phyloP scores from a whole-genome alignment of 306 rosid genomes.

The Sesbania bispinosa region DNA sequence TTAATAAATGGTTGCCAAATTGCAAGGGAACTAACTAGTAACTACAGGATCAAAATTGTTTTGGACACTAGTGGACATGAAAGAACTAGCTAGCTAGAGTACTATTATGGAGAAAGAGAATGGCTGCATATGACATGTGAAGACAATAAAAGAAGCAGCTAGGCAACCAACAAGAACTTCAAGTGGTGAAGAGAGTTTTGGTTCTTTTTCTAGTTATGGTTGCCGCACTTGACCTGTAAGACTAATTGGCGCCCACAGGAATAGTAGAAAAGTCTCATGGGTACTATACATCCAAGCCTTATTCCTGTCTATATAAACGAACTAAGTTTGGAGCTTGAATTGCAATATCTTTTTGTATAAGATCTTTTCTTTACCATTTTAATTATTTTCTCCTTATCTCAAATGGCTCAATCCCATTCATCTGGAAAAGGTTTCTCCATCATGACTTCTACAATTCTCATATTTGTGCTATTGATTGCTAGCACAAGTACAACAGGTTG shows the following conservation, averaged over 20 bases:
- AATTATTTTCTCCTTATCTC: not conserved
- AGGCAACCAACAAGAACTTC: not conserved
- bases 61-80: too few species aligned
- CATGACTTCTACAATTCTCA: conserved; percentile 23
- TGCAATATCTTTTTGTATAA: not conserved
- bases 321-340: not conserved
- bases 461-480: conserved; percentile 16
- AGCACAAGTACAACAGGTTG: conserved; percentile 24
- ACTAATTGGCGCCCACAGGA: not conserved
- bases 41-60: too few species aligned
- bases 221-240: not conserved
- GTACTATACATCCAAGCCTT: too few species aligned
- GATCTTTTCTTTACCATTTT: not conserved
- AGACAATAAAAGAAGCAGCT: too few species aligned
- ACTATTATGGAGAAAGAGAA: too few species aligned
- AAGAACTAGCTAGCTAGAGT: too few species aligned
- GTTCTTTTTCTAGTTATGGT: not conserved
- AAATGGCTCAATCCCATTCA: conserved; percentile 21
- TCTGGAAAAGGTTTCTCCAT: not conserved
- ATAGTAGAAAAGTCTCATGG: not conserved
- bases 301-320: not conserved
- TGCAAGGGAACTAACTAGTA: not conserved
- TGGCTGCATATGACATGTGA: too few species aligned
- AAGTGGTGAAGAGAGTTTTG: not conserved
- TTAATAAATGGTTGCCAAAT: not conserved